Evolutionary conservation across 257 asterid species (phyloP).

Genomic region (Sherardia arvensis): DNA sequence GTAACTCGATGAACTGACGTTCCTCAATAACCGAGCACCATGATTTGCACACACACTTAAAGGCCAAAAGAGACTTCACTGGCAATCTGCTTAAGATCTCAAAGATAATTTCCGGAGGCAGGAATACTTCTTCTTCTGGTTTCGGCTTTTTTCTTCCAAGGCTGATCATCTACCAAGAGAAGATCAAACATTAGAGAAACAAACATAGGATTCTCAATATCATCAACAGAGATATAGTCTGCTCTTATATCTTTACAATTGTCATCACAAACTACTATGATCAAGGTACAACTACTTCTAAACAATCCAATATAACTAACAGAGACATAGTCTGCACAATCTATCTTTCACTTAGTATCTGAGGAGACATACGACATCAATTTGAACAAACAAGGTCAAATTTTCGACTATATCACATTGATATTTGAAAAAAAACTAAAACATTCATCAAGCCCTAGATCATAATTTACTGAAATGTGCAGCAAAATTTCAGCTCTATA

Average conservation of each 20-base stretch:
- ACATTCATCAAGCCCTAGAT: background rate
- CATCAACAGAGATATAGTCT: background rate
- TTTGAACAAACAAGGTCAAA: background rate
- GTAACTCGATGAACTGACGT: constrained; percentile 13
- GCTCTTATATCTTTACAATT: background rate
- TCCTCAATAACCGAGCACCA: constrained; percentile 16
- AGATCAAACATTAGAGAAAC: background rate
- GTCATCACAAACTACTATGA: no score
- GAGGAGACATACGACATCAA: no score
- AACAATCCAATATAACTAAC: no score
- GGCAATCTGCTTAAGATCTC: constrained; percentile 21
- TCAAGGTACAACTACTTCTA: background rate
- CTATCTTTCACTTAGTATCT: background rate
- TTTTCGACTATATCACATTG: no score
- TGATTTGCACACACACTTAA: constrained; percentile 11
- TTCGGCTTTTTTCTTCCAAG: background rate
- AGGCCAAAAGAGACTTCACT: constrained; percentile 1
- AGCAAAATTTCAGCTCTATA: background rate
- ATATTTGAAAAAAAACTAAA: no score
- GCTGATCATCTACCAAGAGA: background rate
- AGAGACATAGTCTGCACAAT: no score
- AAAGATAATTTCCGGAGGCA: constrained; percentile 11
- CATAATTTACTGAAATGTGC: background rate
- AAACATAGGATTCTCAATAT: background rate
- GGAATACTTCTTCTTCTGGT: background rate